Base-by-base conservation (phyloP, 179 eudicot genomes). In the Monotropa hypopitys region DNA sequence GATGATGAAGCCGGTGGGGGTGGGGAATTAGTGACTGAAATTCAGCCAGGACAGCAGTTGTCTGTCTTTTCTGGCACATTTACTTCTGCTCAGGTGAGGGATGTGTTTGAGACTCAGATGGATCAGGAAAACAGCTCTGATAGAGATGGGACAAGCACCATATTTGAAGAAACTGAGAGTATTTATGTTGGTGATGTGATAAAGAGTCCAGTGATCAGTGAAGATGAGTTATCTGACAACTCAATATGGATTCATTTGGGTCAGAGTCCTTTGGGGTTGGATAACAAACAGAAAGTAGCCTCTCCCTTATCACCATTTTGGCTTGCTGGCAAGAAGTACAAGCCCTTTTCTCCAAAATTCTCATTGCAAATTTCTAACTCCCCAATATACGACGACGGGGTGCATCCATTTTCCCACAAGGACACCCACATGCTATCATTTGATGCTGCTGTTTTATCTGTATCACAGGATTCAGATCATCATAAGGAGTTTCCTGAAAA, bases 61-160 rank as follows among this genome's bases (percentile, higher is more conserved):
- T 98, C 99, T 26, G 99, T 98, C 35, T 96, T 96, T 82, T 96
- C 99, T 66, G 99, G 99, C 77, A 98, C 94, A 46, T 96, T 74
- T 78, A 96, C 97, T 12, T 88, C 96, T 82, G 92, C 91, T 28
- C 99, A 96, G 78, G 99, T 96, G 71, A 90, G 93, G 83, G 99
- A 96, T 84, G 98, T 96, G 7, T 96, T 96, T 75, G 98, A 96
- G 73, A 95, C 91, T 5, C 96, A 96, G 83, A 87, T 96, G 90
- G 99, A 93, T 68, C 93, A 87, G 61, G 99, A 96, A 43, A 90
- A 89, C 80, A 78, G 87, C 76, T 91, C 97, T 28, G 98, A 96
- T 69, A 87, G 89, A 80, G 99, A 96, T 80, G 91, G 95, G 56
- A 86, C 97, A 3, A 95, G 97, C 90, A 93, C 99, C 23, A 87